Evolutionary conservation across 2,329 filamentous ascomycete species (phyloP).

Genomic region (Colletotrichum endophyticum): DNA sequence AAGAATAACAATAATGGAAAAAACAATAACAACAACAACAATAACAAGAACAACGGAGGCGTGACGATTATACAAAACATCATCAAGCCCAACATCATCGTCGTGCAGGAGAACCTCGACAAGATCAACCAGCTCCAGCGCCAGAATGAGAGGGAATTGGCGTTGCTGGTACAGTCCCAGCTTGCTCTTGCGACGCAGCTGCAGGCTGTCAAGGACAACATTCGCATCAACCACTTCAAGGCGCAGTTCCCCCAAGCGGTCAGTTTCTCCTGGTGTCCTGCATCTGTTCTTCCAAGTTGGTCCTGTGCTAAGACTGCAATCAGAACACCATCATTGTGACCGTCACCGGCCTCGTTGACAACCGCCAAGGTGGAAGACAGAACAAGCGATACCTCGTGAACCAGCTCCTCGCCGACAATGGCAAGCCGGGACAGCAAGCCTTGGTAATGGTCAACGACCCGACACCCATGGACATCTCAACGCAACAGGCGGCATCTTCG

Average conservation of each 20-base stretch:
- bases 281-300: background rate
- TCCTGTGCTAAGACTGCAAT: background rate
- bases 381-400: slow-evolving; percentile 44
- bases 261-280: slow-evolving; percentile 14
- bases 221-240: slow-evolving; percentile 44
- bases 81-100: slow-evolving; percentile 28
- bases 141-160: slow-evolving; percentile 40
- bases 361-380: slow-evolving; percentile 28
- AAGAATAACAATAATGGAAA: background rate
- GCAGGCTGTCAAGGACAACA: slow-evolving; percentile 46
- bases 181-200: slow-evolving; percentile 39
- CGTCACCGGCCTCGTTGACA: slow-evolving; percentile 40
- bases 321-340: slow-evolving; percentile 43
- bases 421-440: slow-evolving; percentile 33
- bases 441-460: slow-evolving; percentile 43
- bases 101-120: slow-evolving; percentile 40
- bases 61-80: slow-evolving; percentile 32
- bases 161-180: slow-evolving; percentile 39
- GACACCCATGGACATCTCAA: slow-evolving; percentile 37
- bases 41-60: background rate
- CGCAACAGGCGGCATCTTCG: slow-evolving; percentile 24
- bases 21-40: background rate
- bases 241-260: slow-evolving; percentile 39
- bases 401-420: slow-evolving; percentile 42
- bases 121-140: slow-evolving; percentile 36